A percentile compares a stretch with the other conserved stretches of the same genome.
phyloP scores from a whole-genome alignment of 208 protist genomes.

The Entamoeba moshkovskii region DNA sequence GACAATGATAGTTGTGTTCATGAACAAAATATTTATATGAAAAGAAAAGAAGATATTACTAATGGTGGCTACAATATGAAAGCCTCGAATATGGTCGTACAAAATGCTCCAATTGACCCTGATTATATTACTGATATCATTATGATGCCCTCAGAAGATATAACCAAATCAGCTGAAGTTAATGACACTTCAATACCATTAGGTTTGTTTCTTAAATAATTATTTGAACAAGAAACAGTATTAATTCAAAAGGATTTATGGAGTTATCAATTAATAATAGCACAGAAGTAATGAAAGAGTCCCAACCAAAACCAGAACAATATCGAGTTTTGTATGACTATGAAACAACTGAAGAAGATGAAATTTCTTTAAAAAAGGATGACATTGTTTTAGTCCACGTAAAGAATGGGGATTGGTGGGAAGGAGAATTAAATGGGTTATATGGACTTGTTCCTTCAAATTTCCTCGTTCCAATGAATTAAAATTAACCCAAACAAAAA shows the following conservation, averaged over 20 bases:
- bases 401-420: not conserved
- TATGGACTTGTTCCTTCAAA: not conserved
- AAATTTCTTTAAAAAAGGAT: not conserved
- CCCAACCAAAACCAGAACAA: not conserved
- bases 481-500: not conserved
- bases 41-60: not conserved
- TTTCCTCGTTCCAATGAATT: not conserved
- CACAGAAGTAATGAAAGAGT: not conserved
- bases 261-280: not conserved
- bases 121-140: not conserved
- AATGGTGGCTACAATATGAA: not conserved
- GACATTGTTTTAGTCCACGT: not conserved
- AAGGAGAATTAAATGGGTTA: not conserved
- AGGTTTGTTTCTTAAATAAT: not conserved
- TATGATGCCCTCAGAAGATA: not conserved
- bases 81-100: not conserved
- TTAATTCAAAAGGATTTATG: not conserved
- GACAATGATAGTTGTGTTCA: not conserved
- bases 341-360: not conserved
- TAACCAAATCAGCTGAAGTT: not conserved
- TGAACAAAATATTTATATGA: not conserved
- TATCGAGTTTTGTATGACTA: not conserved
- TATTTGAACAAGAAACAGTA: not conserved
- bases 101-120: not conserved
- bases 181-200: not conserved